These are phyloP conservation scores for Chrysoporthe austroafricana DNA, from an alignment of 2,329 filamentous ascomycete genomes.

Conservation along the genomic window DNA sequence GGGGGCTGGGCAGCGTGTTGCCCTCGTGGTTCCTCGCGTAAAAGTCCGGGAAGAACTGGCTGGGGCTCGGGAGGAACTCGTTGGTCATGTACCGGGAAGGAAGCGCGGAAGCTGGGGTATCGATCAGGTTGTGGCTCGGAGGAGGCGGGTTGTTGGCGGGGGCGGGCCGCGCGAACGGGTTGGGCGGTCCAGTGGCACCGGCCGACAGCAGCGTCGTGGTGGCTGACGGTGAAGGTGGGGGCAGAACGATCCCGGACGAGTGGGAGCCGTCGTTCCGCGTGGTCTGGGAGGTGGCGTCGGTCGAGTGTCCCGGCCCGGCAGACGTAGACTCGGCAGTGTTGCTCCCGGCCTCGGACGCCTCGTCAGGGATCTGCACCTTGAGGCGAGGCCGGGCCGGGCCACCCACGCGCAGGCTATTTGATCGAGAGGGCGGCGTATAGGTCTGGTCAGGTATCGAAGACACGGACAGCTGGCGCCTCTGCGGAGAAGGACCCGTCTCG, in stretches of 20 bases:
- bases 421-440: constrained; percentile 73
- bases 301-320: constrained; percentile 57
- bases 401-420: constrained; percentile 74
- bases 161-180: constrained; percentile 88
- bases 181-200: constrained; percentile 88
- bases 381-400: constrained; percentile 75
- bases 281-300: constrained; percentile 61
- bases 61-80: constrained; percentile 86
- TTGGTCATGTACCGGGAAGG: constrained; percentile 89
- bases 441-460: constrained; percentile 67
- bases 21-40: constrained; percentile 72
- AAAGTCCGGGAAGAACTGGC: constrained; percentile 92
- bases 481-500: constrained; percentile 53
- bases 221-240: constrained; percentile 89
- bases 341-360: constrained; percentile 72
- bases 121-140: constrained; percentile 59
- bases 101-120: constrained; percentile 88
- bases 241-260: constrained; percentile 75
- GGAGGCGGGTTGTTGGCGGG: constrained; percentile 63
- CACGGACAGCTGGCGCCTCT: constrained; percentile 55
- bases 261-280: constrained; percentile 59
- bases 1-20: constrained; percentile 87
- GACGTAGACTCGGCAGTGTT: constrained; percentile 74
- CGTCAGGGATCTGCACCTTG: constrained; percentile 93
- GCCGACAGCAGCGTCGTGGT: constrained; percentile 79